Conservation (phyloP, 2,329 filamentous ascomycete genomes). For the Phialophora macrospora region DNA sequence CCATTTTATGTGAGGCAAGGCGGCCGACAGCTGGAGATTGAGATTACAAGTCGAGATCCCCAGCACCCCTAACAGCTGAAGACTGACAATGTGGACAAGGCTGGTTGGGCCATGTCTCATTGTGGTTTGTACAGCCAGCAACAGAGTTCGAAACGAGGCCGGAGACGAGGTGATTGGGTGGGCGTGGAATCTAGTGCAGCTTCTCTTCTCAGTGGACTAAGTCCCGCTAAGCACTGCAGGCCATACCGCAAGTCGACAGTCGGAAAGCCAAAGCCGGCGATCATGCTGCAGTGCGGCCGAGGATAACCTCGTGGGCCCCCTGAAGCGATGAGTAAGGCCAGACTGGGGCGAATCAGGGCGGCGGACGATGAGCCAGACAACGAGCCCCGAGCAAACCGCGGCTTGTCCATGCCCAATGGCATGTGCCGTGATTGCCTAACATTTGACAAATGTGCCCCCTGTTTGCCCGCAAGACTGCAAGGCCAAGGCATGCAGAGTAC, state of each 20-base stretch:
- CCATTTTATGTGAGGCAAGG: constrained; percentile 5
- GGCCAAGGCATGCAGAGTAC: constrained; percentile 24
- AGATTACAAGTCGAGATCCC: constrained; percentile 2
- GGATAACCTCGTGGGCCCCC: constrained; percentile 10
- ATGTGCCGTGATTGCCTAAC: constrained; percentile 16
- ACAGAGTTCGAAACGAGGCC: constrained; percentile 1
- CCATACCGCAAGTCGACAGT: constrained; percentile 8
- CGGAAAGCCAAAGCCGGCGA: constrained; percentile 18
- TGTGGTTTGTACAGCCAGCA: constrained; percentile 6
- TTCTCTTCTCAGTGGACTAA: constrained; percentile 13
- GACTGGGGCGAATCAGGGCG: background rate
- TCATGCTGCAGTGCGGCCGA: constrained; percentile 13
- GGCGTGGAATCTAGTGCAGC: constrained; percentile 7
- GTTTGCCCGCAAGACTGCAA: background rate
- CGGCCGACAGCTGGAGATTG: constrained; percentile 2
- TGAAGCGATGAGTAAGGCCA: constrained; percentile 19
- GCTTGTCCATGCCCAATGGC: constrained; percentile 7
- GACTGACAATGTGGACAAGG: constrained; percentile 12
- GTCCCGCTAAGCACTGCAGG: constrained; percentile 12
- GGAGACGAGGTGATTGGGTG: background rate
- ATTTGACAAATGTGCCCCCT: constrained; percentile 19
- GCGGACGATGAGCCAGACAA: background rate
- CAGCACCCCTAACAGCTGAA: background rate
- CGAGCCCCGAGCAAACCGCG: constrained; percentile 9
- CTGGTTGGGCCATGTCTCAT: constrained; percentile 15